A percentile compares a stretch with the other conserved stretches of the same genome.
These are phyloP conservation scores for Rhodotorula mucilaginosa DNA, from an alignment of 1,284 basidiomycete species.

Conservation along the genomic window DNA sequence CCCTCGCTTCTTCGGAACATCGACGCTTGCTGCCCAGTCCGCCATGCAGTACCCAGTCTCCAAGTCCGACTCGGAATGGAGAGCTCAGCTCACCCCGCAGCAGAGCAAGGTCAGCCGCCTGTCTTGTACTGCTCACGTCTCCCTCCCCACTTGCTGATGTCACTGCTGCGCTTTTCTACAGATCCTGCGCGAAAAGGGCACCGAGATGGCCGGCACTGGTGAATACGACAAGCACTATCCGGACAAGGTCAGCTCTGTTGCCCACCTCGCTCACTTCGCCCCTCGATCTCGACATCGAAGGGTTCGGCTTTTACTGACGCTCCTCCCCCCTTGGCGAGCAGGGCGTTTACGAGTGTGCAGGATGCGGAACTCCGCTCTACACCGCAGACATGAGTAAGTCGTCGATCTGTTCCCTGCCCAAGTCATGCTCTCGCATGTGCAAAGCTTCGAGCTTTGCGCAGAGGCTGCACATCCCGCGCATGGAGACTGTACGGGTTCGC, in stretches of 20 bases:
- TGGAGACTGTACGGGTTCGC: too few species aligned
- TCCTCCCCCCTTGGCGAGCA: neutral
- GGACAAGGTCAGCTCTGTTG: slow-evolving; percentile 35
- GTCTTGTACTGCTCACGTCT: neutral
- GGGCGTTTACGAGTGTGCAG: slow-evolving; percentile 41
- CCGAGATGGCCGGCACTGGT: slow-evolving; percentile 49
- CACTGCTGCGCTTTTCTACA: neutral
- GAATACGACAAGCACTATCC: slow-evolving; percentile 50
- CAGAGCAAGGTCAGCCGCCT: slow-evolving; percentile 35
- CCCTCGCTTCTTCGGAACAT: neutral
- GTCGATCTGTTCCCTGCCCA: too few species aligned
- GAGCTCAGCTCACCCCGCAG: slow-evolving; percentile 27
- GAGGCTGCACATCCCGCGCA: too few species aligned
- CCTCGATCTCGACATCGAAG: too few species aligned
- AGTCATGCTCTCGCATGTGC: neutral
- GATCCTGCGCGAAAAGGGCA: slow-evolving; percentile 51
- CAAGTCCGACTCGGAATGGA: slow-evolving; percentile 32
- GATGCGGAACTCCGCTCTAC: slow-evolving; percentile 35
- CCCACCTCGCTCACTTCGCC: neutral
- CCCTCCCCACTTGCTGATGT: neutral
- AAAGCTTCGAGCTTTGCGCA: neutral
- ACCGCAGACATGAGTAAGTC: slow-evolving; percentile 33
- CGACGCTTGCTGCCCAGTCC: slow-evolving; percentile 1
- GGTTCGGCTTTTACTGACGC: neutral
- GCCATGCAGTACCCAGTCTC: slow-evolving; percentile 11